Percentiles rank a stretch among this genome's conserved stretches.
phyloP scores from a whole-genome alignment of 2,329 filamentous ascomycete genomes.

The Cryphonectria japonica region DNA sequence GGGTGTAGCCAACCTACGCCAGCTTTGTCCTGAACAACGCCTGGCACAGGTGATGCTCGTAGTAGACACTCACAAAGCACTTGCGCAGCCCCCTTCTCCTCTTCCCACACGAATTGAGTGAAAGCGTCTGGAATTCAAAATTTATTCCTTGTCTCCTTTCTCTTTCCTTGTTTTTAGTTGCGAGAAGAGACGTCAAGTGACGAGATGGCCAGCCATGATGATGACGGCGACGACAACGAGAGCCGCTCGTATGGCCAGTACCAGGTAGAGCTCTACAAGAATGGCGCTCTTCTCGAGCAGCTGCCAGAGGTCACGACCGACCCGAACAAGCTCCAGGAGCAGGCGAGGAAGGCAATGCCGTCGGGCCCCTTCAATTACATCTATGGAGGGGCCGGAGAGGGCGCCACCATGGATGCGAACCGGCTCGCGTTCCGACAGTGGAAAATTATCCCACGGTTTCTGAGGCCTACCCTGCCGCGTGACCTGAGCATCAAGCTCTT shows the following conservation, averaged over 20 bases:
- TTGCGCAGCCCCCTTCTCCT: background rate
- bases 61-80: background rate
- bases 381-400: constrained; percentile 64
- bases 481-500: constrained; percentile 58
- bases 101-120: background rate
- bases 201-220: constrained; percentile 23
- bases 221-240: constrained; percentile 17
- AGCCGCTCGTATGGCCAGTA: constrained; percentile 35
- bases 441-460: constrained; percentile 56
- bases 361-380: constrained; percentile 62
- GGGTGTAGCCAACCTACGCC: background rate
- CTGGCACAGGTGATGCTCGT: background rate
- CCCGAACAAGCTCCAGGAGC: constrained; percentile 58
- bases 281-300: constrained; percentile 53
- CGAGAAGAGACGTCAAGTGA: background rate
- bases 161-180: background rate
- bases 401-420: constrained; percentile 64
- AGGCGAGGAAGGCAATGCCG: constrained; percentile 54
- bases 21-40: background rate
- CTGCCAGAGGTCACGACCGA: constrained; percentile 61
- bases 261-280: constrained; percentile 49
- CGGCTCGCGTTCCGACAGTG: constrained; percentile 58
- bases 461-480: constrained; percentile 48
- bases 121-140: no score
- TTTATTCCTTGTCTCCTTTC: no score